These are phyloP conservation scores for Phlyctochytrium arcticum DNA, from an alignment of 192 early-diverging fungal species.

Conservation along the genomic window DNA sequence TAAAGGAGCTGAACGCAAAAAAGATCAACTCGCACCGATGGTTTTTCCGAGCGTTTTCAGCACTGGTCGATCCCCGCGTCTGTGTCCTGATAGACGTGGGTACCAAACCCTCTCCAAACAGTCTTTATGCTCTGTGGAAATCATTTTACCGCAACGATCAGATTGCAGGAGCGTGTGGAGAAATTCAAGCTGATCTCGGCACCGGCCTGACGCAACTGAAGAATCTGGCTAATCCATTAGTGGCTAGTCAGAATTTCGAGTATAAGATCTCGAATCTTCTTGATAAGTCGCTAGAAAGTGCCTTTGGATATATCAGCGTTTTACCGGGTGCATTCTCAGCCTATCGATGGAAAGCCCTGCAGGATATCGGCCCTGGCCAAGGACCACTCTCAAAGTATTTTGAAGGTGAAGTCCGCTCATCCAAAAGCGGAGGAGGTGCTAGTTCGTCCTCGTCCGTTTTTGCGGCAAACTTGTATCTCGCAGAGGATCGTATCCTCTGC, in stretches of 20 bases:
- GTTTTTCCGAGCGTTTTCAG: conserved; percentile 76
- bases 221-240: conserved; percentile 59
- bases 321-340: conserved; percentile 87
- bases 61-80: conserved; percentile 58
- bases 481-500: conserved; percentile 72
- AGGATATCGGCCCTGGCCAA: conserved; percentile 54
- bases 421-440: not conserved
- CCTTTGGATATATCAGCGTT: conserved; percentile 93
- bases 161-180: conserved; percentile 91
- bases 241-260: conserved; percentile 74
- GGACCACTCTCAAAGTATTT: conserved; percentile 76
- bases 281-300: conserved; percentile 63
- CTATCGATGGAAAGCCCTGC: conserved; percentile 70
- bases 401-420: conserved; percentile 46
- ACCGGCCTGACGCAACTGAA: conserved; percentile 43
- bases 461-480: conserved; percentile 77
- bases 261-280: conserved; percentile 64
- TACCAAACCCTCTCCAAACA: conserved; percentile 76
- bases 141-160: conserved; percentile 73
- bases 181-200: conserved; percentile 82
- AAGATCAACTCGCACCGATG: conserved; percentile 80
- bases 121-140: conserved; percentile 91
- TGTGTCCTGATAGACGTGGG: conserved; percentile 89
- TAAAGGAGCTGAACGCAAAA: conserved; percentile 92
- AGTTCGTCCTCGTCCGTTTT: conserved; percentile 52